Evolutionary conservation across 2,329 filamentous ascomycete genomes (phyloP).

Genomic region (Aspergillus transmontanensis): DNA sequence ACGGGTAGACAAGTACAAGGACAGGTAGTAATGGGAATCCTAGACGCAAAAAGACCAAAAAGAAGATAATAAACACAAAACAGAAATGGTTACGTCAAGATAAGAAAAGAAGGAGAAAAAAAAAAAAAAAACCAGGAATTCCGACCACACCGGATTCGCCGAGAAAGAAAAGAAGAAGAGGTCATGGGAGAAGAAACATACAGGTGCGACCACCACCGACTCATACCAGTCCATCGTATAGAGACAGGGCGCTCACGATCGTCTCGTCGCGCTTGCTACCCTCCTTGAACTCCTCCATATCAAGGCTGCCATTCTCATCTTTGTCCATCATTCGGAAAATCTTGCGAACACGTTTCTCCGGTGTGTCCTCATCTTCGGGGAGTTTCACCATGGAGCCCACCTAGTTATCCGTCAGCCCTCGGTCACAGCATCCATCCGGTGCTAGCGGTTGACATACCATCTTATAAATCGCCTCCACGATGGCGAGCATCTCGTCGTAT

Average conservation of each 20-base stretch:
- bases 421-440: background rate
- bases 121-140: conserved; percentile 6
- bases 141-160: conserved; percentile 19
- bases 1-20: background rate
- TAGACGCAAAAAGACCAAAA: conserved; percentile 10
- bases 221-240: conserved; percentile 93
- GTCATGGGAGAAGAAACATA: background rate
- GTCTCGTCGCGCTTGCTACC: conserved; percentile 98
- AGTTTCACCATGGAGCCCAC: conserved; percentile 99
- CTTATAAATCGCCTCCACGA: conserved; percentile 99
- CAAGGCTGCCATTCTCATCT: conserved; percentile 95
- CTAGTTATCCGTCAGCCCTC: conserved; percentile 50
- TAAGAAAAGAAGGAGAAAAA: conserved; percentile 6
- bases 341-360: conserved; percentile 96
- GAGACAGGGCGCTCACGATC: conserved; percentile 92
- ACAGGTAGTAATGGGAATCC: conserved; percentile 19
- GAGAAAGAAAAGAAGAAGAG: background rate
- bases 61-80: conserved; percentile 7
- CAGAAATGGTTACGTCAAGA: conserved; percentile 9
- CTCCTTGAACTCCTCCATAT: conserved; percentile 98
- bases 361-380: conserved; percentile 97
- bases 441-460: conserved; percentile 66
- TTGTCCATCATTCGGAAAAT: conserved; percentile 99
- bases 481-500: conserved; percentile 98
- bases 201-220: background rate